Percentiles rank a stretch among this genome's conserved stretches.
Evolutionary conservation across 768 basidiomycete species (phyloP).

Genomic region (Crepidotus variabilis): DNA sequence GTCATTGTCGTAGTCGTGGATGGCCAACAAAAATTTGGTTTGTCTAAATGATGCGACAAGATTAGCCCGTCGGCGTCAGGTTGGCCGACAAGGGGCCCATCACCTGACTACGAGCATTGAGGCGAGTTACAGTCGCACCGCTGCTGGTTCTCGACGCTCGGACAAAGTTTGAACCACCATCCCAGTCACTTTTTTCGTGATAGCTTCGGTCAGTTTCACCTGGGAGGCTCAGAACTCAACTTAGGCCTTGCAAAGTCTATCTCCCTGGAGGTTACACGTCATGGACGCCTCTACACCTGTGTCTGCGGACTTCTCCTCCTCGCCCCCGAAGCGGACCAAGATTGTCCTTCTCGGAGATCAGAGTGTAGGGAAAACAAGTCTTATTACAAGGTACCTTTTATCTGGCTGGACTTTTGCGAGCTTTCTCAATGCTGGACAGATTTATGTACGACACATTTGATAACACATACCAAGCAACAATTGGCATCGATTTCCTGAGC

Average conservation of each 20-base stretch:
- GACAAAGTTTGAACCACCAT: no score
- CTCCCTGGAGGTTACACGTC: constrained; percentile 16
- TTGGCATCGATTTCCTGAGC: constrained; percentile 98
- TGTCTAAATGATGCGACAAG: no score
- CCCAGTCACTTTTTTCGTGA: no score
- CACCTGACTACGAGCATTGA: no score
- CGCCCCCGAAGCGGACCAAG: constrained; percentile 92
- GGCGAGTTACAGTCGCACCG: no score
- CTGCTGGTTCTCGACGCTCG: no score
- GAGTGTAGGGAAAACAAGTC: constrained; percentile 96
- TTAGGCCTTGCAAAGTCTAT: not conserved
- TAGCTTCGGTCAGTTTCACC: no score
- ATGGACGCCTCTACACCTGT: constrained; percentile 60
- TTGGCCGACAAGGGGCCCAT: no score
- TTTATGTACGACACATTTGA: constrained; percentile 99
- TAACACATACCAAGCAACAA: constrained; percentile 97
- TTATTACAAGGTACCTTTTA: constrained; percentile 82
- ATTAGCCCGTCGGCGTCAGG: no score
- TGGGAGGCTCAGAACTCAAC: not conserved
- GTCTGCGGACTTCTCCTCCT: constrained; percentile 80
- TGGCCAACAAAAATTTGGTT: not conserved
- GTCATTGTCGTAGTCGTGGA: not conserved
- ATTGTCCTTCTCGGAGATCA: constrained; percentile 96
- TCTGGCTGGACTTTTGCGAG: constrained; percentile 4
- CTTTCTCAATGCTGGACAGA: constrained; percentile 34